A percentile compares a stretch with the other conserved stretches of the same genome.
Conservation (phyloP, 805 yeast genomes). For the Scheffersomyces amazonensis region DNA sequence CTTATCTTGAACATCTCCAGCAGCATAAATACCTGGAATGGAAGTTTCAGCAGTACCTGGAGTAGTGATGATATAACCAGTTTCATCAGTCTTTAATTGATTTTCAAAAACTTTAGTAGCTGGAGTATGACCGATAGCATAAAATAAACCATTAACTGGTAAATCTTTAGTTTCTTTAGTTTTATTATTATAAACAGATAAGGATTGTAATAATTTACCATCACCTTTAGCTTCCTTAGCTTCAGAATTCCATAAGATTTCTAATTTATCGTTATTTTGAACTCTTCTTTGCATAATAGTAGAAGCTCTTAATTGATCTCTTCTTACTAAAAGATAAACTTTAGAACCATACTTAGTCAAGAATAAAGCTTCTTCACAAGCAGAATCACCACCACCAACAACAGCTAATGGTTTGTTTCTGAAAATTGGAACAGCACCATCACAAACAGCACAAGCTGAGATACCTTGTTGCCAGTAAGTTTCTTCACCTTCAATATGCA, state of each 20-base stretch:
- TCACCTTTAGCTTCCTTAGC: conserved; percentile 90
- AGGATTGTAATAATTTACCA: conserved; percentile 71
- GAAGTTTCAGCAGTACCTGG: conserved; percentile 91
- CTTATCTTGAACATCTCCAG: conserved; percentile 98
- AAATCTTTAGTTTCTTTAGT: conserved; percentile 69
- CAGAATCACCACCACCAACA: conserved; percentile 99
- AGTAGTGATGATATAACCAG: conserved; percentile 82
- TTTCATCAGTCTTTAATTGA: conserved; percentile 80
- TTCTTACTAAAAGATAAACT: conserved; percentile 90
- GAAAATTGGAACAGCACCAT: conserved; percentile 99
- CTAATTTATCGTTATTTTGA: conserved; percentile 78
- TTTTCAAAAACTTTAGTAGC: conserved; percentile 80
- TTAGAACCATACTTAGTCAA: conserved; percentile 97
- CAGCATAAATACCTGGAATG: conserved; percentile 90
- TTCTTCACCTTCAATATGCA: conserved; percentile 94
- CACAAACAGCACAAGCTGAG: conserved; percentile 99
- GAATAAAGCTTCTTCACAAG: conserved; percentile 98
- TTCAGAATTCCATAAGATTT: conserved; percentile 82
- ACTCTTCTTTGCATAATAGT: conserved; percentile 96
- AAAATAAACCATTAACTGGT: conserved; percentile 87
- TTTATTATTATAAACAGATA: conserved; percentile 67
- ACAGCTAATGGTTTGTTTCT: conserved; percentile 98
- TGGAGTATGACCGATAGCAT: conserved; percentile 97
- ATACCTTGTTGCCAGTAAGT: conserved; percentile 99
- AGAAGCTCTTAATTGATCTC: conserved; percentile 92